Conservation (phyloP, 2,329 filamentous ascomycete species). For the Dothistroma pini region DNA sequence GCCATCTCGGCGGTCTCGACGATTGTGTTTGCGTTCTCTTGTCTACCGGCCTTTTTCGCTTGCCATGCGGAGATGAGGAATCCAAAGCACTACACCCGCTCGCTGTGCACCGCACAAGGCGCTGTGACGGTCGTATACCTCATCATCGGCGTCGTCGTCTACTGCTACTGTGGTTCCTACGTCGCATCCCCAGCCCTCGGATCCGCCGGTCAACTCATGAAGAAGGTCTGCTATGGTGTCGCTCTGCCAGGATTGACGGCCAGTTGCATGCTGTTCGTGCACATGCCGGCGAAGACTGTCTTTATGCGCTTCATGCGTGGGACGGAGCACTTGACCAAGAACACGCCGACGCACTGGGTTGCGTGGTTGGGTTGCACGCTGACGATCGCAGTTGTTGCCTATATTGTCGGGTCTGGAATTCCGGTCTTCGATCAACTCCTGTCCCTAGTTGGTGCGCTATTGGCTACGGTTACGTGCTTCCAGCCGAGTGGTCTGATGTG, state of each 20-base stretch:
- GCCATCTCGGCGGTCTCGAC: slow-evolving; percentile 60
- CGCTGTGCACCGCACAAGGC: slow-evolving; percentile 32
- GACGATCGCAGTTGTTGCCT: slow-evolving; percentile 22
- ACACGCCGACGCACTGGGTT: slow-evolving; percentile 26
- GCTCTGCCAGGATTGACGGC: slow-evolving; percentile 28
- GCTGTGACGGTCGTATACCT: slow-evolving; percentile 33
- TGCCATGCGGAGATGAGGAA: slow-evolving; percentile 41
- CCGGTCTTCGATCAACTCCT: slow-evolving; percentile 28
- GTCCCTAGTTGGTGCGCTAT: slow-evolving; percentile 26
- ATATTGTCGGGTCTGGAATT: slow-evolving; percentile 26
- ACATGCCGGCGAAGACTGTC: slow-evolving; percentile 29
- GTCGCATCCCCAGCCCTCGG: slow-evolving; percentile 49
- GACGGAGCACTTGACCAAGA: slow-evolving; percentile 24
- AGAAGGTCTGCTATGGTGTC: slow-evolving; percentile 46
- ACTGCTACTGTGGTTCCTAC: slow-evolving; percentile 47
- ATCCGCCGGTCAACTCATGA: slow-evolving; percentile 42
- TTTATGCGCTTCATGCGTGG: slow-evolving; percentile 30
- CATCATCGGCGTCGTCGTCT: slow-evolving; percentile 42
- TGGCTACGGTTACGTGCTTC: slow-evolving; percentile 27
- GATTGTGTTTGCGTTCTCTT: slow-evolving; percentile 40
- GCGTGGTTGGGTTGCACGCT: slow-evolving; percentile 23
- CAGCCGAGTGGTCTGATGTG: slow-evolving; percentile 39
- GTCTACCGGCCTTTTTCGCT: slow-evolving; percentile 39
- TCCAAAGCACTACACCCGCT: slow-evolving; percentile 34
- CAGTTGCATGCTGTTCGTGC: slow-evolving; percentile 31